These are phyloP conservation scores for Volvox reticuliferus DNA, from an alignment of 139 green algal species.

Conservation along the genomic window DNA sequence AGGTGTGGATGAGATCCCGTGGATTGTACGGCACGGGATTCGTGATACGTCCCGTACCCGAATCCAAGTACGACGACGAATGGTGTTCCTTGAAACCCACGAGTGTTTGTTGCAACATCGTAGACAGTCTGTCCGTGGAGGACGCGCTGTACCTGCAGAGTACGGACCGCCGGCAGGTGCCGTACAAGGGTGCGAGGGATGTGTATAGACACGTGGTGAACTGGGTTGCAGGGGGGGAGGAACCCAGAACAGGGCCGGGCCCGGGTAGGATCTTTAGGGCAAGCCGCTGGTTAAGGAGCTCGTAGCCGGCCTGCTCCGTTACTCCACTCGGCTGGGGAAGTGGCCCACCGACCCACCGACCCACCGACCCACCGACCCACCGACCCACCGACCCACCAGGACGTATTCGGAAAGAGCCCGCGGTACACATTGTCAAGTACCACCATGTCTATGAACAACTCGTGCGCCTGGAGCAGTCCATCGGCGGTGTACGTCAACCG, in stretches of 20 bases:
- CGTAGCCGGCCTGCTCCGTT: too few species aligned
- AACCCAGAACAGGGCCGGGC: too few species aligned
- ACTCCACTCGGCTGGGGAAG: too few species aligned
- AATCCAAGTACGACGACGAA: not conserved
- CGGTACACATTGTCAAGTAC: constrained; percentile 35
- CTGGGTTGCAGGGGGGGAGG: too few species aligned
- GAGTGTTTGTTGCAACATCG: not conserved
- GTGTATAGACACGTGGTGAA: too few species aligned
- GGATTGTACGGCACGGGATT: not conserved
- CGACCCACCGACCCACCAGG: not conserved
- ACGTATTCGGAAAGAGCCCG: constrained; percentile 13
- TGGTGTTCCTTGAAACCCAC: constrained; percentile 13
- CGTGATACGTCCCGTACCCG: not conserved
- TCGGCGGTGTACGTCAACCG: constrained; percentile 32
- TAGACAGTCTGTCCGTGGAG: not conserved
- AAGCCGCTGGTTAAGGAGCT: too few species aligned
- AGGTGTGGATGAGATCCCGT: not conserved
- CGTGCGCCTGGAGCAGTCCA: not conserved
- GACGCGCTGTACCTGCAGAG: not conserved
- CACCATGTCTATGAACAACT: constrained; percentile 30
- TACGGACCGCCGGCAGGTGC: too few species aligned
- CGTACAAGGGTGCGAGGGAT: too few species aligned
- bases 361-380: not conserved
- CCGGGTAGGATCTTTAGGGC: too few species aligned
- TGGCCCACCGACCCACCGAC: not conserved